Base-by-base conservation (phyloP, 129 eudicot species). In the Flaveria brownii region DNA sequence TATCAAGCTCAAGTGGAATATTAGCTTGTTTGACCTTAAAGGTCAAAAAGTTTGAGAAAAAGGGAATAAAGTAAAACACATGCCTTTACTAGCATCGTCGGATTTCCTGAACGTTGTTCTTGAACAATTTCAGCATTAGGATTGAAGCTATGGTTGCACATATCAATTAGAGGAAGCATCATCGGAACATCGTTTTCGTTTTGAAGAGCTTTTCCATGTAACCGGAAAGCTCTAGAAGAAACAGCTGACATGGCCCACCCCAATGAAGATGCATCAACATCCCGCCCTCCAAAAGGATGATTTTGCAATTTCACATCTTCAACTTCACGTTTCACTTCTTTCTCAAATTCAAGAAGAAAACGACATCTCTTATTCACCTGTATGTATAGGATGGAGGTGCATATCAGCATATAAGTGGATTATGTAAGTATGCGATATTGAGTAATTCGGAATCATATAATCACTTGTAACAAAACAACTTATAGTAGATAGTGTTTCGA, bases 181-280 rank as follows among this genome's bases (percentile, higher is more conserved):
- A 94, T 91, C 14, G 96, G 97, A 30, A 84, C 81, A 73, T 81
- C 81, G 77, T 83, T 77, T 76, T 93, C 92, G 81, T 85, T 91
- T 50, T 83, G 71, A 30, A 75, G 83, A 56, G 78, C 83, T 59
- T 74, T 64, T 14, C 95, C 92, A 74, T 89, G 77, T 74, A 94
- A 84, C 64, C 93, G 85, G 78, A 94, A 94, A 66, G 98, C 98
- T 84, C 98, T 82, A 46, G 97, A 91, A 62, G 98, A 94, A 81
- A 94, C 97, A 2, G 97, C 97, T 42, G 98, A 84, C 97, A 89
- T 91, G 55, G 98, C 97, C 98, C 98, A 94, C 50, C 98, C 98
- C 43, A 94, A 87, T 4, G 97, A 80, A 30, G 98, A 94, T 70
- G 98, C 89, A 82, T 91, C 90, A 0, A 91, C 84, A 51, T 87